These are phyloP conservation scores for Diplocarpon mali DNA, from an alignment of 2,329 filamentous ascomycete genomes.

Conservation along the genomic window DNA sequence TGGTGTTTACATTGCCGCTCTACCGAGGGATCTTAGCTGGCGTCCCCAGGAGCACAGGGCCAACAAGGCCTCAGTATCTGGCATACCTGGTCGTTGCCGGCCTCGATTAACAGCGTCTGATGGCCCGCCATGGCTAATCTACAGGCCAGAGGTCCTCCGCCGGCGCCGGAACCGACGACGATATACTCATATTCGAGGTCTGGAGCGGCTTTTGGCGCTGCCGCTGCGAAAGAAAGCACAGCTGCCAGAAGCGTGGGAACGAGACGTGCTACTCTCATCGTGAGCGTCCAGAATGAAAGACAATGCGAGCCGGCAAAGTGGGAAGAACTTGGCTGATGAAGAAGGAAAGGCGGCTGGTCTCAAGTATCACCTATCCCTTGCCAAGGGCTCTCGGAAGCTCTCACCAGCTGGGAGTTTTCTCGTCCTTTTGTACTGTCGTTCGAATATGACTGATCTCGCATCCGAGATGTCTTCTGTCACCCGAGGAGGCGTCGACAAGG, in stretches of 20 bases:
- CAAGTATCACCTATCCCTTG: too few relatives aligned
- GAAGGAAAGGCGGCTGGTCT: too few relatives aligned
- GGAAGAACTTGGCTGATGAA: too few relatives aligned
- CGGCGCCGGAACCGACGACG: slow-evolving; percentile 42
- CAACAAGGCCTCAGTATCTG: slow-evolving; percentile 13
- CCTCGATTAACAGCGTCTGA: slow-evolving; percentile 42
- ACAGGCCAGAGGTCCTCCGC: slow-evolving; percentile 39
- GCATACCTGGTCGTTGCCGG: slow-evolving; percentile 38
- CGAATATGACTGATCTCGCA: too few relatives aligned
- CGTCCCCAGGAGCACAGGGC: not conserved
- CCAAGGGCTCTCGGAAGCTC: too few relatives aligned
- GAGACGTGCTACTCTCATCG: not conserved
- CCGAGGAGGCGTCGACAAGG: too few relatives aligned
- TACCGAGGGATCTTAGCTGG: not conserved
- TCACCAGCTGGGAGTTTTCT: too few relatives aligned
- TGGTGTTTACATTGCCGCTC: slow-evolving; percentile 17
- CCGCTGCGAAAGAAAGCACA: not conserved
- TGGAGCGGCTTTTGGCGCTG: not conserved
- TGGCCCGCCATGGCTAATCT: slow-evolving; percentile 40
- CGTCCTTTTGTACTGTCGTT: too few relatives aligned
- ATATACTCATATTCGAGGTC: slow-evolving; percentile 38
- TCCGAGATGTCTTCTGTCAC: too few relatives aligned
- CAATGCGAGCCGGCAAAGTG: too few relatives aligned
- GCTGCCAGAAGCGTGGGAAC: not conserved
- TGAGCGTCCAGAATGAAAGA: too few relatives aligned